Evolutionary conservation across 768 basidiomycete genomes (phyloP).

Genomic region (Mycena indigotica): DNA sequence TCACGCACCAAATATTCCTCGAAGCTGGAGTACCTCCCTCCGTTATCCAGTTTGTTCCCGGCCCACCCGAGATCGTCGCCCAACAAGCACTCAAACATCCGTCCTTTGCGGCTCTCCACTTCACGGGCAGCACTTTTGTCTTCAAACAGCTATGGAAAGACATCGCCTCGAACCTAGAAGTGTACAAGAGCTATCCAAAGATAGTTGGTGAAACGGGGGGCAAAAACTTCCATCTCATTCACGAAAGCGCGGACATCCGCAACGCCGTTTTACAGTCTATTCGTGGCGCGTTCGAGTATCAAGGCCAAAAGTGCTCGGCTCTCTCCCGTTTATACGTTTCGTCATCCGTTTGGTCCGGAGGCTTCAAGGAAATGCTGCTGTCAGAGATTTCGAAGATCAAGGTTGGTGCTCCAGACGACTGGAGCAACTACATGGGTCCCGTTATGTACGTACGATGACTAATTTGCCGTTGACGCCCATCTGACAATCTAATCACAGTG

Average conservation of each 20-base stretch:
- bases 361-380: conserved; percentile 83
- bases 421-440: conserved; percentile 89
- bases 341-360: conserved; percentile 77
- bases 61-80: conserved; percentile 79
- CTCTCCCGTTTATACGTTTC: conserved; percentile 90
- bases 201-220: conserved; percentile 98
- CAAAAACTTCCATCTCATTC: conserved; percentile 97
- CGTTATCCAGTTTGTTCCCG: conserved; percentile 97
- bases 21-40: conserved; percentile 94
- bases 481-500: conserved; percentile 44
- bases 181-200: conserved; percentile 86
- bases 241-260: conserved; percentile 80
- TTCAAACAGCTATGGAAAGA: conserved; percentile 98
- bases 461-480: background rate
- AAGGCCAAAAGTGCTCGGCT: conserved; percentile 96
- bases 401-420: conserved; percentile 76
- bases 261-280: conserved; percentile 91
- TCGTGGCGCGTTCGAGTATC: conserved; percentile 93
- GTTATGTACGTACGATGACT: conserved; percentile 68
- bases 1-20: conserved; percentile 85
- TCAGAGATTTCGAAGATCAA: conserved; percentile 81
- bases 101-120: conserved; percentile 87
- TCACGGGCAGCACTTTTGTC: conserved; percentile 93
- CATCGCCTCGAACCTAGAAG: conserved; percentile 85
- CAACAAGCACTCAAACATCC: conserved; percentile 75